These are phyloP conservation scores for Picea engelmannii DNA, from an alignment of 83 land plant species.

Conservation along the genomic window DNA sequence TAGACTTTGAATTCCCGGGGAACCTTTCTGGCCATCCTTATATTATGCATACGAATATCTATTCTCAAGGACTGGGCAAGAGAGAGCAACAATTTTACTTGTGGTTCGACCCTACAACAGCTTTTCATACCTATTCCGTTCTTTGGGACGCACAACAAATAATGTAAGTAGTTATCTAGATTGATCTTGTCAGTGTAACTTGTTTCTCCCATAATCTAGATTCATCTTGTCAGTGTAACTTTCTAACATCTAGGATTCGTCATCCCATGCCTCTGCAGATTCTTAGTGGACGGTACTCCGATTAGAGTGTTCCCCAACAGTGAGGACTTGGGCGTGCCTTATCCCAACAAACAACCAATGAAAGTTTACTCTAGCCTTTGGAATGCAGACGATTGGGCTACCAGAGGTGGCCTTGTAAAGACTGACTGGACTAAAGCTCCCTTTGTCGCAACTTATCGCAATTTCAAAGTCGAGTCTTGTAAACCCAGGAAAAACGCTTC, in stretches of 20 bases:
- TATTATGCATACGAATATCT: conserved; percentile 32
- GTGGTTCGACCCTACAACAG: conserved; percentile 32
- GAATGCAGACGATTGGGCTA: conserved; percentile 47
- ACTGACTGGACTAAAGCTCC: too few species aligned
- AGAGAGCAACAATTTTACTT: conserved; percentile 32
- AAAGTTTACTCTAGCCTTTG: conserved; percentile 37
- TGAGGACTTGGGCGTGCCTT: conserved; percentile 34
- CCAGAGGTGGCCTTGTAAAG: conserved; percentile 26
- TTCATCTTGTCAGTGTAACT: too few species aligned
- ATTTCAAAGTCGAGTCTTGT: too few species aligned
- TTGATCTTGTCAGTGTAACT: background rate
- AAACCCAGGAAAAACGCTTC: too few species aligned
- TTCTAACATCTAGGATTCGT: background rate
- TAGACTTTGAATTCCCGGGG: conserved; percentile 40
- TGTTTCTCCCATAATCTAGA: background rate
- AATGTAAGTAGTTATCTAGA: conserved; percentile 2
- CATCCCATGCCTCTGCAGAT: conserved; percentile 11
- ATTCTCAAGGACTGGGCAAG: conserved; percentile 21
- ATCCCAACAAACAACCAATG: conserved; percentile 33
- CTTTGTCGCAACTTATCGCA: too few species aligned
- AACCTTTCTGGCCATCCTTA: conserved; percentile 29
- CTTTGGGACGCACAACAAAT: conserved; percentile 26
- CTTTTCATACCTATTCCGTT: conserved; percentile 31
- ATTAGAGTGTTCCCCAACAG: conserved; percentile 31
- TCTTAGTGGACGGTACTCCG: conserved; percentile 35